Evolutionary conservation across 2,329 filamentous ascomycete species (phyloP), one percentile per base, ranked within the genome.

Genomic region (Elsinoe perseae): DNA sequence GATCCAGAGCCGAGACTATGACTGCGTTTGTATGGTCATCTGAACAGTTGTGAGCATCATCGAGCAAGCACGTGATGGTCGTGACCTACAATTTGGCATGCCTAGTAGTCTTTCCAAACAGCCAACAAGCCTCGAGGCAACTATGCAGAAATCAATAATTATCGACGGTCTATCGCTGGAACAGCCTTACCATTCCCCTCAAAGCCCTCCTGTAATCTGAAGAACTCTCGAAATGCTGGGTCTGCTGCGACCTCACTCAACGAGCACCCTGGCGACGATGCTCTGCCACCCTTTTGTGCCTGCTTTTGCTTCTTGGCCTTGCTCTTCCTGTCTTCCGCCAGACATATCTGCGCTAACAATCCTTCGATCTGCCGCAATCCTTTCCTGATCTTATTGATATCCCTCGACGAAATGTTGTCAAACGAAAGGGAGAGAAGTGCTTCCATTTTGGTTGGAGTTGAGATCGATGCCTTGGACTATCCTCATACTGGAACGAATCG

Each of bases 191-290:
- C 80, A 74, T 98, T 98, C 87, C 90, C 97, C 74, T 97, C 89
- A 68, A 98, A 98, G 2, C 91, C 89, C 68, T 97, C 91, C 71
- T 98, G 93, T 62, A 97, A 71, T 70, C 95, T 89, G 77, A 95
- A 96, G 76, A 97, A 97, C 72, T 96, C 90, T 62, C 89, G 79
- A 69, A 96, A 97, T 18, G 91, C 92, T 18, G 87, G 89, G 70
- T 97, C 93, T 61, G 85, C 81, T 52, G 81, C 80, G 60, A 96
- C 74, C 57, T 89, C 84, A 20, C 75, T 75, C 50, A 95, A 78
- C 12, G 78, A 77, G 53, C 38, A 36, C 36, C 28, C 28, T 2
- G 69, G 63, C 21, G 69, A 64, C 50, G 73, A 42, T 16, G 54
- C 54, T 43, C 25, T 42, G 10, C n/a, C n/a, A 14, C 28, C 50